Evolutionary conservation across 352 stramenopile genomes (phyloP).

Genomic region (Phytopythium ostracodes): DNA sequence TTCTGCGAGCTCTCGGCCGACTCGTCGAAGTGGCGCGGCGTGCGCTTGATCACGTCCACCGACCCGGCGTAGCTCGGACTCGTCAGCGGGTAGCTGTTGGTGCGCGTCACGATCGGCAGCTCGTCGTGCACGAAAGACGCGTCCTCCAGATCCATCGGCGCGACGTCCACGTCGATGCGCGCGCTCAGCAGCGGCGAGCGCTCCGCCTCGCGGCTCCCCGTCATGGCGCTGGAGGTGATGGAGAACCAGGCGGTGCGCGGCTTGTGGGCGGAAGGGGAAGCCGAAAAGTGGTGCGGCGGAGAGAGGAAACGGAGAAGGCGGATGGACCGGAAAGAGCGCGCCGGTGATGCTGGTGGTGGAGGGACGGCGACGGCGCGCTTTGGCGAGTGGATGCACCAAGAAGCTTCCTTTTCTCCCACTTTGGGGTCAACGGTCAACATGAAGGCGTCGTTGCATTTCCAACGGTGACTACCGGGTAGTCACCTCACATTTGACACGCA

Average conservation of each 20-base stretch:
- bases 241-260: background rate
- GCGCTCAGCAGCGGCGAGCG: constrained; percentile 1
- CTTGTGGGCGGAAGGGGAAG: background rate
- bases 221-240: background rate
- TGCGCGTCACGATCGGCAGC: constrained; percentile 45
- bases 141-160: background rate
- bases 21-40: constrained; percentile 23
- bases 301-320: too few species aligned
- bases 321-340: too few species aligned
- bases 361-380: background rate
- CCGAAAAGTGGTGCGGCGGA: too few species aligned
- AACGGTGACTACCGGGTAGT: background rate
- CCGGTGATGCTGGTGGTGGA: background rate
- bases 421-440: background rate
- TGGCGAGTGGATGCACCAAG: background rate
- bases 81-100: constrained; percentile 40
- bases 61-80: constrained; percentile 45
- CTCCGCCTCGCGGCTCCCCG: background rate
- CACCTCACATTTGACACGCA: background rate
- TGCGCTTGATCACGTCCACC: constrained; percentile 33
- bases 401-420: background rate
- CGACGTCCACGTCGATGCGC: background rate
- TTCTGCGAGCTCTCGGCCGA: background rate
- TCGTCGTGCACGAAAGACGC: constrained; percentile 6
- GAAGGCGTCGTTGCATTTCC: background rate